Conservation (phyloP, 2,329 filamentous ascomycete species). For the Lasiodiplodia citricola region DNA sequence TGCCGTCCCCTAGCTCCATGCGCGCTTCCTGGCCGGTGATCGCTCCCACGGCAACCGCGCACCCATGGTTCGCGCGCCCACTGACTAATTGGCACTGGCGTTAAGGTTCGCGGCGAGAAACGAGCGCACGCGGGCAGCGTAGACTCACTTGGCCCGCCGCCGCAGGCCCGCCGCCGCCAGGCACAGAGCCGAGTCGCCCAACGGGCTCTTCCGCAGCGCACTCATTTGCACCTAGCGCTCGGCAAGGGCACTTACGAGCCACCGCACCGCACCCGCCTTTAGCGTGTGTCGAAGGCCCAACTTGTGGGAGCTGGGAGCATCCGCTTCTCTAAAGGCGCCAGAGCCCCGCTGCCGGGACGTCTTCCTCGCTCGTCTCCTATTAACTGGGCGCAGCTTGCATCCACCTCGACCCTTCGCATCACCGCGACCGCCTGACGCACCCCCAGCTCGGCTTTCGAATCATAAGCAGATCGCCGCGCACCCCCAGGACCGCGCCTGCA, state of each 20-base stretch:
- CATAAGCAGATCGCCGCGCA: slow-evolving; percentile 25
- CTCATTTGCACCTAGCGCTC: slow-evolving; percentile 23
- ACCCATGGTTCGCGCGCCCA: slow-evolving; percentile 18
- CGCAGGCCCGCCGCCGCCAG: slow-evolving; percentile 12
- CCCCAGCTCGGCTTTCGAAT: slow-evolving; percentile 21
- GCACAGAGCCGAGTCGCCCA: slow-evolving; percentile 24
- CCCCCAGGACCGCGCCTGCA: slow-evolving; percentile 17
- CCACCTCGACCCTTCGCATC: slow-evolving; percentile 24
- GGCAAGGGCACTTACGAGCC: slow-evolving; percentile 23
- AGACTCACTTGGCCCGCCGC: slow-evolving; percentile 14
- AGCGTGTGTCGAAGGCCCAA: slow-evolving; percentile 19
- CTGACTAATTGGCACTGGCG: slow-evolving; percentile 17
- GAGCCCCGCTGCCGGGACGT: slow-evolving; percentile 25
- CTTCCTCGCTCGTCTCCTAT: slow-evolving; percentile 25
- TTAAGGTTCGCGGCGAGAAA: slow-evolving; percentile 25
- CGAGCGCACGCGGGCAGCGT: slow-evolving; percentile 21
- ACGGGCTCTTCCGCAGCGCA: slow-evolving; percentile 21
- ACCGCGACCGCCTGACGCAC: slow-evolving; percentile 22
- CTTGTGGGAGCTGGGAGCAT: slow-evolving; percentile 23
- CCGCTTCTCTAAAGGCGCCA: slow-evolving; percentile 24
- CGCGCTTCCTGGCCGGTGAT: slow-evolving; percentile 21
- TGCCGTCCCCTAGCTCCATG: slow-evolving; percentile 17
- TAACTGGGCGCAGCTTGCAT: slow-evolving; percentile 25
- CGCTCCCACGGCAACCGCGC: slow-evolving; percentile 10
- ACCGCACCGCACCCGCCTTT: slow-evolving; percentile 23